A percentile compares a stretch with the other conserved stretches of the same genome.
Evolutionary conservation across 2,329 filamentous ascomycete genomes (phyloP).

Genomic region (Trichoderma atroviride): DNA sequence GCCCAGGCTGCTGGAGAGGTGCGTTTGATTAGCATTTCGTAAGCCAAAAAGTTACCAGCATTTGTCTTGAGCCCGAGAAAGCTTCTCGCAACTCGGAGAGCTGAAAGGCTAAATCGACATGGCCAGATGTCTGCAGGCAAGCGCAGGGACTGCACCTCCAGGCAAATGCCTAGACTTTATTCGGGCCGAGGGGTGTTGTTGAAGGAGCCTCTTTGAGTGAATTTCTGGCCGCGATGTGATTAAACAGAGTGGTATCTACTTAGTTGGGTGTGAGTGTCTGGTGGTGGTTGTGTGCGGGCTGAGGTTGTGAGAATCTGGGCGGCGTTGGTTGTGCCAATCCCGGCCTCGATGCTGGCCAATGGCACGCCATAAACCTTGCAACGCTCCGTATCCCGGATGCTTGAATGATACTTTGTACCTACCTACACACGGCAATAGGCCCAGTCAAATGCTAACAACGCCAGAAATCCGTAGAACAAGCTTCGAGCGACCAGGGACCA

Average conservation of each 20-base stretch:
- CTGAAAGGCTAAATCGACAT: neutral
- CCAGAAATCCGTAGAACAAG: constrained; percentile 21
- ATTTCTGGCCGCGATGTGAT: constrained; percentile 13
- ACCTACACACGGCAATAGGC: neutral
- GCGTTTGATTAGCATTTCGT: constrained; percentile 16
- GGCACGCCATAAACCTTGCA: neutral
- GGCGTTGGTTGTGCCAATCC: constrained; percentile 15
- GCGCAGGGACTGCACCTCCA: neutral
- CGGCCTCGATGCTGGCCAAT: neutral
- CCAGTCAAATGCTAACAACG: neutral
- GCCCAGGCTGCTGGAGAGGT: constrained; percentile 2
- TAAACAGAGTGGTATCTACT: neutral
- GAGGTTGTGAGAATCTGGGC: constrained; percentile 19
- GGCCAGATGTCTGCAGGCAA: neutral
- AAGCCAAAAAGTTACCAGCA: neutral
- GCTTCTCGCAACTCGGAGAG: neutral
- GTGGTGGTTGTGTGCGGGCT: constrained; percentile 13
- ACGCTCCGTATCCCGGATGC: neutral
- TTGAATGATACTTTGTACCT: neutral
- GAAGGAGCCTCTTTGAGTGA: constrained; percentile 20
- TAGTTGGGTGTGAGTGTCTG: constrained; percentile 11
- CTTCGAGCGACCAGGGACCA: constrained; percentile 25
- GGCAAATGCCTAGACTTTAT: constrained; percentile 6
- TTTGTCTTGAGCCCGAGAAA: neutral
- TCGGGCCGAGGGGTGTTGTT: constrained; percentile 15